Percentiles rank a stretch among this genome's conserved stretches.
These are phyloP conservation scores for Cryptococcus maquisensis DNA, from an alignment of 1,284 basidiomycete species.

Conservation along the genomic window DNA sequence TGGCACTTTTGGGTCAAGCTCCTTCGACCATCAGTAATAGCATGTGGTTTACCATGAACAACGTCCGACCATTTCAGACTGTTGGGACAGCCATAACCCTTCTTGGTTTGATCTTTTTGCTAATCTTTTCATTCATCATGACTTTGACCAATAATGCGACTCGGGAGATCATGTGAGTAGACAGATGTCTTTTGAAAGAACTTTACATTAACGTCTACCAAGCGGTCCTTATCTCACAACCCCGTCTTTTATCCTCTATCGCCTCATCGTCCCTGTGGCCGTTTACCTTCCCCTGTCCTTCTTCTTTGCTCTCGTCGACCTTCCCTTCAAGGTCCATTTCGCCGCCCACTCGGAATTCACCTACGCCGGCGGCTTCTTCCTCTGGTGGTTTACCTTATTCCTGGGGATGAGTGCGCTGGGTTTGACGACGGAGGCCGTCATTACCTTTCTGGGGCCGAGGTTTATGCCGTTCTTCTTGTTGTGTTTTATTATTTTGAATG, in stretches of 20 bases:
- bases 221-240: constrained; percentile 53
- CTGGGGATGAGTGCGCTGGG: constrained; percentile 51
- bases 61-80: constrained; percentile 64
- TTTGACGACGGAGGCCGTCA: constrained; percentile 57
- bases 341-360: constrained; percentile 49
- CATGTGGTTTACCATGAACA: constrained; percentile 55
- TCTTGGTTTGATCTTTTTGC: constrained; percentile 63
- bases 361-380: constrained; percentile 59
- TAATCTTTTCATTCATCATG: constrained; percentile 53
- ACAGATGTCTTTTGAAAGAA: constrained; percentile 1
- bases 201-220: not conserved
- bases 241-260: constrained; percentile 56
- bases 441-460: constrained; percentile 43
- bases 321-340: constrained; percentile 60
- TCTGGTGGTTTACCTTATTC: constrained; percentile 72
- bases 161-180: constrained; percentile 46
- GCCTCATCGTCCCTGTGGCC: constrained; percentile 56
- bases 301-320: constrained; percentile 59
- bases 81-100: constrained; percentile 68
- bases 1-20: constrained; percentile 54
- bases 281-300: constrained; percentile 63
- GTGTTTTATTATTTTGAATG: constrained; percentile 61
- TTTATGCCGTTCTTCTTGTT: constrained; percentile 47
- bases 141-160: constrained; percentile 51
- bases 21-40: constrained; percentile 59